phyloP scores from a whole-genome alignment of 371 early-diverging fungal genomes.

The Mortierella sp. region DNA sequence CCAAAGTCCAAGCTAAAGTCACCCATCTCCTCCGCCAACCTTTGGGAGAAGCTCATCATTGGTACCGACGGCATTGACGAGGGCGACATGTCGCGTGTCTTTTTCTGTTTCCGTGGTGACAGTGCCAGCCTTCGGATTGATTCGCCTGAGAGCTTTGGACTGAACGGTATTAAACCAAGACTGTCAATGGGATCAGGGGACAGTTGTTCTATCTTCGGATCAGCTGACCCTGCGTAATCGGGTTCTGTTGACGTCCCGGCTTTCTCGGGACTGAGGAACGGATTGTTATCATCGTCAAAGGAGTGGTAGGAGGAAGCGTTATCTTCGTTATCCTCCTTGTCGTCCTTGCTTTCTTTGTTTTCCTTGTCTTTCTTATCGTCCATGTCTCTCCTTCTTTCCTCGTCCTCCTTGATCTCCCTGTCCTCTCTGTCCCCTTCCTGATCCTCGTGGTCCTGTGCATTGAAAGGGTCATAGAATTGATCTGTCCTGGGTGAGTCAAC shows the following conservation, averaged over 20 bases:
- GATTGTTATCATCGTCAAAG: no score
- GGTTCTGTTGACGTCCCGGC: neutral
- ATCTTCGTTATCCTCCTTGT: no score
- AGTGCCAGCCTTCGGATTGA: conserved; percentile 28
- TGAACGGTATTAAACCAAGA: conserved; percentile 12
- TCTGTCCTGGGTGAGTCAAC: neutral
- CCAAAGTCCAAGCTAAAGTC: neutral
- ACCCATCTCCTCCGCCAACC: conserved; percentile 22
- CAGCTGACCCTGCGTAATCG: no score
- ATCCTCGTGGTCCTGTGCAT: conserved; percentile 6
- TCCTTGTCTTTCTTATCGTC: no score
- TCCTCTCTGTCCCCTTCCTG: conserved; percentile 4
- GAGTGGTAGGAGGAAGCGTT: no score
- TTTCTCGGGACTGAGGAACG: neutral
- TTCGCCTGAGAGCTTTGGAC: conserved; percentile 30
- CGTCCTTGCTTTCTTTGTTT: no score
- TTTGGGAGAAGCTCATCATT: conserved; percentile 20
- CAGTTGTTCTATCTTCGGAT: no score
- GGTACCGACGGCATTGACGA: conserved; percentile 9
- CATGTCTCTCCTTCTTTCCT: no score
- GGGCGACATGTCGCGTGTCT: neutral
- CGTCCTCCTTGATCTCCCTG: no score
- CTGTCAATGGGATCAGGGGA: conserved; percentile 21
- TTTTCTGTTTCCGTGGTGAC: conserved; percentile 34
- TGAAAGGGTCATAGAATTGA: conserved; percentile 5